Evolutionary conservation across 202 grass and related monocot species (phyloP).

Genomic region (Panicum hallii): DNA sequence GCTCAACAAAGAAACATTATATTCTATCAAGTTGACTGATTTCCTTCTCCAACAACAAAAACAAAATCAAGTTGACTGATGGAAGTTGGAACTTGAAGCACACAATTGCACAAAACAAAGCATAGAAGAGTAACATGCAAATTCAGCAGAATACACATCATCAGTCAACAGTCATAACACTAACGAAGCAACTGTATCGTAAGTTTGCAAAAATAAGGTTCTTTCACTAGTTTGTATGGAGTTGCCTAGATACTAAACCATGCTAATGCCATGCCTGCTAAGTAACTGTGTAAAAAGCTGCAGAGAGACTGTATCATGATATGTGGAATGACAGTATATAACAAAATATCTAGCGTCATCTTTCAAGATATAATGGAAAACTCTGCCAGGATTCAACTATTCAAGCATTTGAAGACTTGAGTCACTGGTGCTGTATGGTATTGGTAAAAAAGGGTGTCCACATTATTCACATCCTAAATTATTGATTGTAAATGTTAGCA

Average conservation of each 20-base stretch:
- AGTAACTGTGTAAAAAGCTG: conserved; percentile 4
- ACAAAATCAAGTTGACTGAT: background rate
- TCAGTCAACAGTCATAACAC: conserved; percentile 12
- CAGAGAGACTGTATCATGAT: conserved; percentile 23
- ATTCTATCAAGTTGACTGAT: conserved; percentile 8
- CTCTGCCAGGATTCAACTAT: background rate
- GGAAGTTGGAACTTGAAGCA: background rate
- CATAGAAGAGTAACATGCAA: conserved; percentile 18
- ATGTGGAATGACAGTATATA: conserved; percentile 12
- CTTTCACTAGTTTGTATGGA: conserved; percentile 11
- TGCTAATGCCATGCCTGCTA: background rate
- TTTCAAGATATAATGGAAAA: conserved; percentile 34
- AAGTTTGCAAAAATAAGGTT: background rate
- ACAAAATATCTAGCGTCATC: conserved; percentile 1
- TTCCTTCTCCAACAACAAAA: no score
- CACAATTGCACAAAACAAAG: conserved; percentile 12
- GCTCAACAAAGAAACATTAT: conserved; percentile 37
- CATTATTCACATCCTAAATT: background rate
- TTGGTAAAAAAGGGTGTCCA: background rate
- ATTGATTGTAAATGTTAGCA: conserved; percentile 11
- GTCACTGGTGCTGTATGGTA: conserved; percentile 20
- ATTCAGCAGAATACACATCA: conserved; percentile 34
- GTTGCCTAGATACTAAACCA: conserved; percentile 24
- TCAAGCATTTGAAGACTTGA: conserved; percentile 31
- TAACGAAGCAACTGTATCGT: background rate